A percentile compares a stretch with the other conserved stretches of the same genome.
phyloP scores from a whole-genome alignment of 257 asterid genomes.

The Linaria vulgaris region DNA sequence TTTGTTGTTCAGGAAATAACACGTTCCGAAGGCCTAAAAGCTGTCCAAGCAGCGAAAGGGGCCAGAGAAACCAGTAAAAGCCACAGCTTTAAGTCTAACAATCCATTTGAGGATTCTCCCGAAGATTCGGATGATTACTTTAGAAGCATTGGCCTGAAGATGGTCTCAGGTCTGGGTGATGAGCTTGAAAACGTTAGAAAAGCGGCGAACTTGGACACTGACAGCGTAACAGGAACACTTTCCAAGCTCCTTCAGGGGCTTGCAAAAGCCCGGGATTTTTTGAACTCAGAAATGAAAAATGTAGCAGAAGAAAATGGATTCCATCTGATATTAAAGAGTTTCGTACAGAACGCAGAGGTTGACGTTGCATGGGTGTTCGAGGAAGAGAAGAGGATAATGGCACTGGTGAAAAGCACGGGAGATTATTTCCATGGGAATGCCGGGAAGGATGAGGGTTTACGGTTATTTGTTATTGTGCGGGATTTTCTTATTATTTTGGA shows the following conservation, averaged over 20 bases:
- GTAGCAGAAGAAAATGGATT: slow-evolving; percentile 58
- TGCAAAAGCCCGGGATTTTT: slow-evolving; percentile 50
- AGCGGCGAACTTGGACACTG: slow-evolving; percentile 70
- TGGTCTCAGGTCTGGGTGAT: slow-evolving; percentile 56
- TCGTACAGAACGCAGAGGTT: slow-evolving; percentile 67
- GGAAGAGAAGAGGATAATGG: slow-evolving; percentile 87
- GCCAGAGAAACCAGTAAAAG: slow-evolving; percentile 37
- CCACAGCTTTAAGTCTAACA: slow-evolving; percentile 50
- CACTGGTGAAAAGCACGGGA: slow-evolving; percentile 69
- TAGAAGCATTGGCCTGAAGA: slow-evolving; percentile 64
- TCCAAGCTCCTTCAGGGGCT: slow-evolving; percentile 56
- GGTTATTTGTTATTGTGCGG: slow-evolving; percentile 69
- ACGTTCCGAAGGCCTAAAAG: slow-evolving; percentile 84
- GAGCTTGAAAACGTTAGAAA: slow-evolving; percentile 78
- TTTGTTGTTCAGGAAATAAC: slow-evolving; percentile 89
- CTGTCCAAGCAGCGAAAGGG: slow-evolving; percentile 59
- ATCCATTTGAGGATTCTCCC: slow-evolving; percentile 36
- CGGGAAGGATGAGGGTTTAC: slow-evolving; percentile 83
- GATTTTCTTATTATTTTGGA: slow-evolving; percentile 75
- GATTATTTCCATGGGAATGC: slow-evolving; percentile 89
- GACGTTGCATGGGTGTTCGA: slow-evolving; percentile 58
- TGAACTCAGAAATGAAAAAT: slow-evolving; percentile 58
- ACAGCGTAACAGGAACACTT: slow-evolving; percentile 54
- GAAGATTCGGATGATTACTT: slow-evolving; percentile 52
- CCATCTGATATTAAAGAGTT: slow-evolving; percentile 48